Base-by-base conservation (phyloP, 2,329 filamentous ascomycete genomes). In the Clarireedia hainanense region DNA sequence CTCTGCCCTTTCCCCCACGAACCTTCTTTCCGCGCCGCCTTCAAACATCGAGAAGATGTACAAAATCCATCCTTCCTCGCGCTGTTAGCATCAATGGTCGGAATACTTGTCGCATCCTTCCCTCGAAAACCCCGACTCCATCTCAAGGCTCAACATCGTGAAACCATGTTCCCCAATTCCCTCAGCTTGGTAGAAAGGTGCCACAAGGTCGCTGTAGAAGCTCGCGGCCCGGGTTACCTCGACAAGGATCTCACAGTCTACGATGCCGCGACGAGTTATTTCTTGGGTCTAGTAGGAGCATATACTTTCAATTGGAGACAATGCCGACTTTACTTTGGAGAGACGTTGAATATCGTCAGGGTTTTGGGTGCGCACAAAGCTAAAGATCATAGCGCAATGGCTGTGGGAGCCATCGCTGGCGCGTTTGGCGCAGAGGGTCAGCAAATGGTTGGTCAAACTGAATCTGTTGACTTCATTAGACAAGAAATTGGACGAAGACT, bases 1-100 rank as follows among this genome's bases (percentile, higher is more conserved):
- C 76, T 91, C 7, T 81, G 81, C 57, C 88, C 88, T 0, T 91
- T 91, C 56, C 88, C 88, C 0, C 88, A 91, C 69, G 86, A 91
- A 67, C 86, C 86, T 0, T 87, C 85, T 4, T 91, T 91, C 68
- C 80, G 86, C 23, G 79, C 83, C 59, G 83, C 83, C 1, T 88
- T 89, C 68, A 76, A 77, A 6, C 78, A 78, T 54, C 77, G 87
- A 36, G 81, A 88, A 65, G 86, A 90, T 66, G 76, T 83, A 52
- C 79, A 76, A 6, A 83, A 82, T 61, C 80, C 81, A 9, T 77
- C 80, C 15, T 91, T 91, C 62, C 73, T 91, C 2, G 84, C 85
- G 2, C 71, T 91, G 42, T 69, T 91, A 24, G 82, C 87, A 1
- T 86, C 86, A 56, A 91, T 91, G 87, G 79, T 91, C 30, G 85